phyloP scores from a whole-genome alignment of 2,329 filamentous ascomycete species.

The Nannizziopsis barbatae region DNA sequence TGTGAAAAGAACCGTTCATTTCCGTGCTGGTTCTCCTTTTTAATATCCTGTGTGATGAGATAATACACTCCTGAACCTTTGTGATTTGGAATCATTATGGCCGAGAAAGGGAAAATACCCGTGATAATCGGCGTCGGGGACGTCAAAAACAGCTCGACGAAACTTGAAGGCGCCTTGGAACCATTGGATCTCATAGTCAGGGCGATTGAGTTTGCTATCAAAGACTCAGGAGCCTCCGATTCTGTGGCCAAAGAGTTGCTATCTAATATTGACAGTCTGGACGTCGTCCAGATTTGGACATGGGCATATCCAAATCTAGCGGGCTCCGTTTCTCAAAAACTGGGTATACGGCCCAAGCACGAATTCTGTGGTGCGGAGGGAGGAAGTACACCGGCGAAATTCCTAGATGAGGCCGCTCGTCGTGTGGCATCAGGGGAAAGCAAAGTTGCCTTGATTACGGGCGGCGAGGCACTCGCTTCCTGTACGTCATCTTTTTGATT shows the following conservation, averaged over 20 bases:
- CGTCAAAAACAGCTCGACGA: conserved; percentile 46
- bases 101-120: conserved; percentile 25
- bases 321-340: conserved; percentile 39
- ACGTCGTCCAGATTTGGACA: conserved; percentile 53
- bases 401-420: conserved; percentile 54
- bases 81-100: background rate
- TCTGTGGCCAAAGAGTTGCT: conserved; percentile 29
- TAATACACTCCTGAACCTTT: too few relatives aligned
- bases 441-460: conserved; percentile 49
- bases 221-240: conserved; percentile 37
- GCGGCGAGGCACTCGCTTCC: conserved; percentile 54
- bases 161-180: conserved; percentile 45
- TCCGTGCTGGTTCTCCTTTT: too few relatives aligned
- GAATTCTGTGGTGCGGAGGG: conserved; percentile 48
- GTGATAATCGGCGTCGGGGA: conserved; percentile 55
- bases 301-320: conserved; percentile 55
- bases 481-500: conserved; percentile 21
- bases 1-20: too few relatives aligned
- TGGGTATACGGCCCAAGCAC: conserved; percentile 41
- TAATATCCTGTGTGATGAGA: too few relatives aligned
- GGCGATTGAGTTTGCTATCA: conserved; percentile 43
- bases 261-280: conserved; percentile 45
- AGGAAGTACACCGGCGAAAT: conserved; percentile 50
- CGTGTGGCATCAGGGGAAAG: conserved; percentile 44
- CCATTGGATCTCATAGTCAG: conserved; percentile 48